Base-by-base conservation (phyloP, 352 stramenopile genomes). In the Thalassiosira hispida region DNA sequence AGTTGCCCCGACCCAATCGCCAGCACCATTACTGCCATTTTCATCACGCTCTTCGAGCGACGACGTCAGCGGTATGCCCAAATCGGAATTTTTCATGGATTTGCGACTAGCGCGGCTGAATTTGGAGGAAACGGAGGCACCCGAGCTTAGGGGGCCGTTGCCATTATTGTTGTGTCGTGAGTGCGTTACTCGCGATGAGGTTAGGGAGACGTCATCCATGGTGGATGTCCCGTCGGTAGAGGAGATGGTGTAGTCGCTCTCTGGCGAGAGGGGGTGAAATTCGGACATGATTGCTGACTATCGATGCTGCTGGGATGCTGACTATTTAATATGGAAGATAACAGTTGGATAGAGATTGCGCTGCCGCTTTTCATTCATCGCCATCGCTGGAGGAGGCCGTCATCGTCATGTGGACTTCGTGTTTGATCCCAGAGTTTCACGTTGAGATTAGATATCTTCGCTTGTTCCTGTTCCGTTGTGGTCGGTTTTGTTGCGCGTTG, bases 131-230 rank as follows among this genome's bases (percentile, higher is more conserved):
- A 75, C 22, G 23, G 53, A 60, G 25, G 31, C 53, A 29, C 52
- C 60, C 14, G 35, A 62, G 14, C 40, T 75, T 0, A 65, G 38
- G 47, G 44, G 14, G 31, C 63, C 55, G 18, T 51, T 23, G 44
- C 42, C 14, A n/a, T 20, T n/a, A 38, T 42, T 27, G 60, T 22
- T 42, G 61, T 35, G 44, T 25, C 27, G 56, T 31, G 33, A 33
- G 29, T 7, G 40, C 47, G 64, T 40, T 3, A 27, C 47, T 25
- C 29, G 29, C 3, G 16, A 22, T 20, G 65, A 73, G n/a, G 27
- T 57, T 9, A 73, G 51, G 9, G 65, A 73, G 27, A 73, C 42
- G 35, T 73, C 65, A 55, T 73, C 65, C 65, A 73, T 73, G 35
- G 51, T 38, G 31, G 31, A 38, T 38, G 31, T 65, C 2, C 35